Evolutionary conservation across 2,329 filamentous ascomycete species (phyloP), one percentile per base, ranked within the genome.

Genomic region (Claviceps monticola): DNA sequence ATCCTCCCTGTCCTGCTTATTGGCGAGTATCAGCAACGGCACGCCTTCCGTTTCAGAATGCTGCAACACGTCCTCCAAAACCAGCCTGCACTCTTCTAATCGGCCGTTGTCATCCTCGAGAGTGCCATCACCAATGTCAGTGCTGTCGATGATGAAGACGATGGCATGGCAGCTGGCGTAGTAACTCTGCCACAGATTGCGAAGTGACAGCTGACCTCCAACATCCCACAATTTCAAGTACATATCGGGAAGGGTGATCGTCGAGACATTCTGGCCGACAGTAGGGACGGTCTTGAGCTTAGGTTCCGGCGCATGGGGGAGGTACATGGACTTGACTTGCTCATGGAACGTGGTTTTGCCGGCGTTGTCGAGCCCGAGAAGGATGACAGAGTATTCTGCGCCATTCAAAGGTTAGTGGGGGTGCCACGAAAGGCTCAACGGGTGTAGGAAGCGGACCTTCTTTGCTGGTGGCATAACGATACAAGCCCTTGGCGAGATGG

Each of bases 201-300:
- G 84, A 64, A 98, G 78, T 29, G 80, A 85, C 63, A 93, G 82
- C 69, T 98, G 93, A 6, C 93, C 93, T 57, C 93, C 93, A 1
- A 98, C 88, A 65, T 98, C 93, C 93, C 93, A 97, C 61, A 98
- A 86, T 74, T 96, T 95, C 64, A 98, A 76, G 74, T 97, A 96
- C 81, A 96, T 91, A 67, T 95, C 88, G 16, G 88, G 85, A 23
- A 97, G 77, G 21, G 86, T 82, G 64, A 98, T 87, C 46, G 90
- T 93, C 56, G 88, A 86, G 57, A 97, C 90, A 70, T 97, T 97
- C 68, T 97, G 93, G 58, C 93, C 93, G 60, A 97, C 91, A 19
- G 93, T 98, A 29, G 93, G 93, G 7, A 97, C 91, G 45, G 91
- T 96, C 66, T 93, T 90, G 59, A 73, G 80, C 70, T 76, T 90